Evolutionary conservation across 345 rosid genomes (phyloP), one percentile per base, ranked within the genome.

Genomic region (Moringa oleifera): DNA sequence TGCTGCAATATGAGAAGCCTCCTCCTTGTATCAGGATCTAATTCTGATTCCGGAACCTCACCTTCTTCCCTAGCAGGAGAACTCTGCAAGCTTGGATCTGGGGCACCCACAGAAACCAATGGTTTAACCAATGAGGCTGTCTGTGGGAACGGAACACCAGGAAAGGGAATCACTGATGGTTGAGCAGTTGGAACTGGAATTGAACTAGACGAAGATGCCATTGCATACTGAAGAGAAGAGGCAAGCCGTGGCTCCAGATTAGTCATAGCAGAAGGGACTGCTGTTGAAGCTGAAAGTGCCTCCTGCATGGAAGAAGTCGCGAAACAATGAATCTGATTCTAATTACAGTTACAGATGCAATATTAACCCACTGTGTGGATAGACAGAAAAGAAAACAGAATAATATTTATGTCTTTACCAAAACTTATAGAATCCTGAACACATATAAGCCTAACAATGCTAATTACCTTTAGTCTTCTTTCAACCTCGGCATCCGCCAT

Each of bases 51-150:
- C 45, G 95, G 98, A 53, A 91, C 96, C 80, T 95, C 99, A 50
- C 99, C 99, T 75, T 95, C 99, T 82, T 91, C 99, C 72, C 98
- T 84, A 54, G 89, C 96, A 51, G 96, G 99, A 68, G 99, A 95
- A 78, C 75, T 80, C 66, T 84, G 96, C 83, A 87, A 73, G 77
- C 80, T 89, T 68, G 79, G 78, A 66, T 95, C 98, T 55, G 83
- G 67, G 54, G 77, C 74, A 57, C 55, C 65, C 70, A 77, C 79
- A 66, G 79, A 83, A 78, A 79, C 85, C 72, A 82, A 55, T 46
- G 85, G 85, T 67, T 84, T 88, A 73, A 78, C 73, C 66, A 75
- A 57, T 24, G 86, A 61, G 66, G 89, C 56, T n/a, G 71, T 81
- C 59, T 75, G 79, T 55, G 84, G 79, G 57, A 79, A 83, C 73